Evolutionary conservation across 352 stramenopile species (phyloP), one percentile per base, ranked within the genome.

Genomic region (Globisporangium viniferum): DNA sequence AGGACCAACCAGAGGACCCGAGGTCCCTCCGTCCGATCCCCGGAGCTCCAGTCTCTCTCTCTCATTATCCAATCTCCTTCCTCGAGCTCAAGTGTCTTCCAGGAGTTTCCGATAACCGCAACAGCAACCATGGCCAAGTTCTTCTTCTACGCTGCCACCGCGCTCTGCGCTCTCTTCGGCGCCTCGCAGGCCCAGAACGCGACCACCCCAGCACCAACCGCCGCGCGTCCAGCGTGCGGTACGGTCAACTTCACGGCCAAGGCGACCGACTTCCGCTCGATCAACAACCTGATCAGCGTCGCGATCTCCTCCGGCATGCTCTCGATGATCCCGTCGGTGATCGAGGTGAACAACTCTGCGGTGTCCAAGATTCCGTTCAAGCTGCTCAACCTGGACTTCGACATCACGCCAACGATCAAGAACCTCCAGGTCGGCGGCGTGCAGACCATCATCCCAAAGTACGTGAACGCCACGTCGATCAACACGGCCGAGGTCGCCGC

Each of bases 301-400:
- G 79, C 74, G 56, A 62, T 67, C 41, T 55, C 48, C 49, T 59
- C 66, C 10, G 68, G 71, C 51, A 22, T 80, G 18, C 61, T 80
- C 31, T 68, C 57, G 15, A 67, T 62, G 51, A 70, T 79, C 46
- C 69, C 78, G 36, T 36, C 46, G 9, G 67, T 72, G n/a, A 48
- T 81, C 39, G 56, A 66, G 33, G 58, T 79, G 35, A 68, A 72
- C 20, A 57, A 81, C 58, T 55, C 58, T 53, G 72, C 49, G 62
- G 44, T 79, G 44, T 58, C 62, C 4, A 68, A 60, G 27, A 67
- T 76, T 46, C 64, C 60, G 49, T 76, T 81, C 67, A 72, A 67
- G 27, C 69, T 87, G 55, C 79, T 89, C 31, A 78, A 79, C 66
- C 65, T 78, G 56, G 73, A 81, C 66, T 88, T 89, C 63, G 70